Base-by-base conservation (phyloP, 768 basidiomycete genomes). In the Hygrophorus pudorinus region DNA sequence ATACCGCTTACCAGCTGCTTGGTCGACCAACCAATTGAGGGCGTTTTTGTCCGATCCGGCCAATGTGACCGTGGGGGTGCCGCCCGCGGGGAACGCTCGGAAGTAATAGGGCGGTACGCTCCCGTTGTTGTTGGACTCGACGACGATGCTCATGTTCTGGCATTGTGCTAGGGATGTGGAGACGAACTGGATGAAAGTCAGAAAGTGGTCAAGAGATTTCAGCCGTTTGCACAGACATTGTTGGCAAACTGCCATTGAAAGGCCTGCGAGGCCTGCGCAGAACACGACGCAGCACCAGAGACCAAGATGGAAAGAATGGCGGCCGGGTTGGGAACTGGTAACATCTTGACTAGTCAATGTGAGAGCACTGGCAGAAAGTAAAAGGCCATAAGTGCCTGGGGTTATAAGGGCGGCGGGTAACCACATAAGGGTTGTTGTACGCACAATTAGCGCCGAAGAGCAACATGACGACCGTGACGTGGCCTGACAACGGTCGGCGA, bases 1-100 rank as follows among this genome's bases (percentile, higher is more conserved):
- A n/a, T 5, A 48, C 36, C 1, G 53, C 68, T 49, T 46, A 72
- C 74, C 69, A 51, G 54, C 48, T 31, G 59, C 62, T 48, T 68
- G 63, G 29, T 58, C 62, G 4, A 67, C 60, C 8, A 59, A 61
- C 75, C 75, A 77, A 13, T 47, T 52, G 12, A 72, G 51, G 39
- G 63, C 55, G 18, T 51, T 55, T 4, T 54, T 53, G 14, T 70
- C 60, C 13, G 54, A 48, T 12, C 70, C 74, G 17, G 71, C 53
- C 20, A 61, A 47, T 0, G 60, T 55, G 6, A 62, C 63, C 10
- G 60, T 62, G 0, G 64, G 60, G 1, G 59, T 59, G 14, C 65
- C 68, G 16, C 53, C 60, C 16, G 62, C 51, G 28, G 64, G 65
- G 39, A 70, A 65, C 0, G 68, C 67, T 13, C 71, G 57, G 59